Evolutionary conservation across 176 grass and related monocot genomes (phyloP).

Genomic region (Oryza coarctata): DNA sequence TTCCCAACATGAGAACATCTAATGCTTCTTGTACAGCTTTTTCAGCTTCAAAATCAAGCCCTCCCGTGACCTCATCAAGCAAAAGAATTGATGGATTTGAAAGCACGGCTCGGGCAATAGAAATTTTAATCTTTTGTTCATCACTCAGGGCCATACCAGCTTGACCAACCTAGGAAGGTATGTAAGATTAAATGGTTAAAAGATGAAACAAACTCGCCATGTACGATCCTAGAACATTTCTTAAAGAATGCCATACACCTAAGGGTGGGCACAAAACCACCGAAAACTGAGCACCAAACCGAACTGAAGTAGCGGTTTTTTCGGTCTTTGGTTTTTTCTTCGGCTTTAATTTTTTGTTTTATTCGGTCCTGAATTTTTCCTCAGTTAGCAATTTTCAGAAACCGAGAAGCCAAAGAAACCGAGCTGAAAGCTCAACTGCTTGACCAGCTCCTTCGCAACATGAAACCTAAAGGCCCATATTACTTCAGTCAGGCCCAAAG

Average conservation of each 20-base stretch:
- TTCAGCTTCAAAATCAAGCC: constrained; percentile 99
- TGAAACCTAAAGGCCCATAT: no score
- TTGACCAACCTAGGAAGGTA: constrained; percentile 73
- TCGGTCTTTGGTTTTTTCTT: no score
- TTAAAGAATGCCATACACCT: neutral
- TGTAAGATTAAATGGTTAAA: constrained; percentile 35
- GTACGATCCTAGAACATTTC: neutral
- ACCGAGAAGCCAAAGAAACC: no score
- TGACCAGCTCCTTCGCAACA: no score
- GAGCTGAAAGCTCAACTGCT: no score
- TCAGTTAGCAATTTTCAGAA: no score
- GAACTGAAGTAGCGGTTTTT: no score
- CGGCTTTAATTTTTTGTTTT: no score
- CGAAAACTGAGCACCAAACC: no score
- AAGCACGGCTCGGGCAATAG: constrained; percentile 96
- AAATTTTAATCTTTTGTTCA: constrained; percentile 98
- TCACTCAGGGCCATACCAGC: constrained; percentile 84
- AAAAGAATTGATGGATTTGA: constrained; percentile 94
- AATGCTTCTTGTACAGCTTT: constrained; percentile 92
- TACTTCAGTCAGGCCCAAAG: no score
- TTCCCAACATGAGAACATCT: constrained; percentile 99
- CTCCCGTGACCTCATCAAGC: constrained; percentile 96
- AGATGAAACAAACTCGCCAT: constrained; percentile 14
- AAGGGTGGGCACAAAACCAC: no score
- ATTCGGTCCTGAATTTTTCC: no score